Evolutionary conservation across 108 stramenopile species (phyloP).

Genomic region (Fragilariopsis cylindrus): DNA sequence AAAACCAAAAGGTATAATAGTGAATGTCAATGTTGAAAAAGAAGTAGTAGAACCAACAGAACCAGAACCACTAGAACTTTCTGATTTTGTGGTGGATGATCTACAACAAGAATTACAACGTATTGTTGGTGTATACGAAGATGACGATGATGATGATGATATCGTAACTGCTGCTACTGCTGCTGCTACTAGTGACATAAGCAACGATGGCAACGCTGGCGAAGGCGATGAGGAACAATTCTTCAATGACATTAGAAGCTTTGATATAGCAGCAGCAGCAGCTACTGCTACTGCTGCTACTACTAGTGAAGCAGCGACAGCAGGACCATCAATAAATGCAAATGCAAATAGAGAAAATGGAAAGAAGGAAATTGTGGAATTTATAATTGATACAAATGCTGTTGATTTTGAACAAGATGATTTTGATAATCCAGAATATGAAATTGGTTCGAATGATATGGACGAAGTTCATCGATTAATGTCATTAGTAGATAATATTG

Average conservation of each 20-base stretch:
- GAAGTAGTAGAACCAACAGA: not conserved
- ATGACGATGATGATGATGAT: not conserved
- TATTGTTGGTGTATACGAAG: conserved; percentile 21
- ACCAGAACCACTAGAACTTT: not conserved
- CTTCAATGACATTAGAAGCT: too few relatives aligned
- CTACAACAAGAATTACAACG: not conserved
- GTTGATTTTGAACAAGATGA: conserved; percentile 49
- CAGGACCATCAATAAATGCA: too few relatives aligned
- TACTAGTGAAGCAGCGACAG: too few relatives aligned
- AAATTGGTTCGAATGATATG: conserved; percentile 39
- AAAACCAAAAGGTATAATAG: conserved; percentile 9
- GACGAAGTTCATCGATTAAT: conserved; percentile 46
- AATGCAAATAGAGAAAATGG: not conserved
- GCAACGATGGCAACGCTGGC: too few relatives aligned
- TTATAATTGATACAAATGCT: conserved; percentile 42
- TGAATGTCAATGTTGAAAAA: not conserved
- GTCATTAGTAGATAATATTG: conserved; percentile 35
- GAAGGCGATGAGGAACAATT: too few relatives aligned
- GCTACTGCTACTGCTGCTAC: too few relatives aligned
- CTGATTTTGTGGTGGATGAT: not conserved
- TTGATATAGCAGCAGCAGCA: too few relatives aligned
- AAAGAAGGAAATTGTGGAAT: conserved; percentile 27
- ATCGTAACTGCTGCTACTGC: not conserved
- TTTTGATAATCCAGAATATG: conserved; percentile 52
- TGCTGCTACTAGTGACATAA: not conserved